phyloP scores from a whole-genome alignment of 2,329 filamentous ascomycete genomes.

The Scortechinia acanthostroma region DNA sequence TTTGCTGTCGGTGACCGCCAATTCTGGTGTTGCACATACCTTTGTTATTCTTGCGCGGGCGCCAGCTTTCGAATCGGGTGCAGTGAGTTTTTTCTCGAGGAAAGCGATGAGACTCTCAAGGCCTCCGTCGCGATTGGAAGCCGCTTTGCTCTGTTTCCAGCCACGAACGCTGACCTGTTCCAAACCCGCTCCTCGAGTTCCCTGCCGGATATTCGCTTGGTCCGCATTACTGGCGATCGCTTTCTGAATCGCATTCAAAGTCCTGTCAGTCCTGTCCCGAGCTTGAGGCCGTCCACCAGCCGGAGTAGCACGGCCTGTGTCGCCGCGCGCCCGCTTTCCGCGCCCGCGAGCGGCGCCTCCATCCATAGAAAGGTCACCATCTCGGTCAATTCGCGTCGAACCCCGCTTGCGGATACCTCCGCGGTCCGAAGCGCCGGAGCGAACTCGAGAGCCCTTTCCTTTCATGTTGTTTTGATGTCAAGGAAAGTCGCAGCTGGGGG shows the following conservation, averaged over 20 bases:
- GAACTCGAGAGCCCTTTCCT: neutral
- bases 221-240: neutral
- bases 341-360: slow-evolving; percentile 9
- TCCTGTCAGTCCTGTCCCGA: too few relatives aligned
- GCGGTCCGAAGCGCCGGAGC: slow-evolving; percentile 19
- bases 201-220: neutral
- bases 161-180: slow-evolving; percentile 27
- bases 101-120: slow-evolving; percentile 29
- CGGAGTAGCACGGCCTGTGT: neutral
- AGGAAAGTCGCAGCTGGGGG: too few relatives aligned
- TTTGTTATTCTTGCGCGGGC: slow-evolving; percentile 29
- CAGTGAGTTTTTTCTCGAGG: slow-evolving; percentile 18
- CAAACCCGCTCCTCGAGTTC: slow-evolving; percentile 5
- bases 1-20: slow-evolving; percentile 24
- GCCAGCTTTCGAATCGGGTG: slow-evolving; percentile 9
- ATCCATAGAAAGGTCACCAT: slow-evolving; percentile 48
- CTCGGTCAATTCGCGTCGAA: slow-evolving; percentile 33
- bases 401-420: slow-evolving; percentile 33
- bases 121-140: slow-evolving; percentile 30
- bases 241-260: slow-evolving; percentile 1
- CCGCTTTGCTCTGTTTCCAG: slow-evolving; percentile 33
- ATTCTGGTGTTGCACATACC: slow-evolving; percentile 32
- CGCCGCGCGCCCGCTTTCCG: neutral
- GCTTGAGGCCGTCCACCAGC: neutral
- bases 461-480: slow-evolving; percentile 2